A percentile compares a stretch with the other conserved stretches of the same genome.
These are phyloP conservation scores for Daldinia childiae DNA, from an alignment of 495 filamentous ascomycete genomes.

Conservation along the genomic window DNA sequence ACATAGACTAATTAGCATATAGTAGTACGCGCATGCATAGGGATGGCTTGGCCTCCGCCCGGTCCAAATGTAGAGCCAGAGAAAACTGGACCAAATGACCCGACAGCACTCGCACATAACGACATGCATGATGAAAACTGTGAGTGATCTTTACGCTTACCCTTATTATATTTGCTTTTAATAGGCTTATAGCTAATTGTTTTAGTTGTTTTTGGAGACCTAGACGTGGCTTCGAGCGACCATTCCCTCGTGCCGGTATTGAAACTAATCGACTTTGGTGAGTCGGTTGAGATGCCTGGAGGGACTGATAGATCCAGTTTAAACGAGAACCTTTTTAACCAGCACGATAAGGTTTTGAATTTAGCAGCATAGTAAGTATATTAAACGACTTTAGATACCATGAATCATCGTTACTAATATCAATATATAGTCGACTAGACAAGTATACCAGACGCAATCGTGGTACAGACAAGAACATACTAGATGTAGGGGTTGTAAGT, in stretches of 20 bases:
- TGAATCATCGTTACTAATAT: not conserved
- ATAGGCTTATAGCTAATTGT: too few relatives aligned
- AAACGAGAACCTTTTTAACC: not conserved
- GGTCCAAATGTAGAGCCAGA: slow-evolving; percentile 5
- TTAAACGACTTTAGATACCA: not conserved
- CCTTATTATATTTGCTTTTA: too few relatives aligned
- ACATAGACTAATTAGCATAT: not conserved
- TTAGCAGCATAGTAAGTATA: slow-evolving; percentile 1
- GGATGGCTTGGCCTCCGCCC: not conserved
- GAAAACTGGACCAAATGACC: not conserved
- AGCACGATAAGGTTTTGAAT: not conserved
- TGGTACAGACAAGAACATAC: not conserved
- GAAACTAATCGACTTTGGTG: slow-evolving; percentile 17
- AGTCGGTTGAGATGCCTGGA: not conserved
- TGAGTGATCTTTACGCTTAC: not conserved
- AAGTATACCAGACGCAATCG: not conserved
- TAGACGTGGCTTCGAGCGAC: not conserved
- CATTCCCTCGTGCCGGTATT: not conserved
- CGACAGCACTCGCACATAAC: not conserved
- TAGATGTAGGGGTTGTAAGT: slow-evolving; percentile 10
- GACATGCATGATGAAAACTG: slow-evolving; percentile 11
- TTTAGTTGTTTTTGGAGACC: too few relatives aligned
- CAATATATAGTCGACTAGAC: not conserved
- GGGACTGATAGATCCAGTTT: not conserved
- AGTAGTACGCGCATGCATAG: slow-evolving; percentile 10